Base-by-base conservation (phyloP, 768 basidiomycete species). In the Tylopilus rubrobrunneus region DNA sequence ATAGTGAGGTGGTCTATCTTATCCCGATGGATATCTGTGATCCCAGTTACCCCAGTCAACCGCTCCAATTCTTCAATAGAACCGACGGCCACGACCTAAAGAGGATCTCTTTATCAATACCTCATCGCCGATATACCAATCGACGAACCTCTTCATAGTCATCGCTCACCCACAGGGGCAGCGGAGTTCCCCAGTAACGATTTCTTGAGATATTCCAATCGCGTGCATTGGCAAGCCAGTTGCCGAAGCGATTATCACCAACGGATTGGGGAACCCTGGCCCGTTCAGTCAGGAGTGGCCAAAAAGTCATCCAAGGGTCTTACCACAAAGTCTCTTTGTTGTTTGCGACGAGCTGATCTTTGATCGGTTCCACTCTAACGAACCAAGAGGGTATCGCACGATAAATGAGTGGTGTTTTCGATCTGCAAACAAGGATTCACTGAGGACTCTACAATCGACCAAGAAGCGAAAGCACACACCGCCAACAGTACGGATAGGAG, bases 151-250 rank as follows among this genome's bases (percentile, higher is more conserved):
- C 97, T 67, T 92, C 81, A 63, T 83, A 76, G 71, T 99, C 97
- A 1, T 95, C 92, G 64, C 89, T 94, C 27, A 78, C 92, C 97
- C 97, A 99, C 34, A 99, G 75, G 11, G 97, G 97, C 52, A 99
- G 85, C 17, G 97, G 97, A 5, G 95, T 98, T 33, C 96, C 97
- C 95, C 95, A 99, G 69, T 98, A 99, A 45, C 97, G 82, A 76
- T 98, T 98, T 57, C 97, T 83, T n/a, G 95, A 97, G 58, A 99
- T 80, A 67, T 98, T 98, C 97, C 97, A 99, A 67, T 99, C 97
- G 21, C 95, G 83, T n/a, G 97, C 97, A 70, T 96, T 98, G 45
- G 89, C 87, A 48, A 99, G 78, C 97, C 97, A 99, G 70, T 92
- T 95, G 21, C 93, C 94, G 67, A 99, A 99, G 33, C 96, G 81